phyloP scores from a whole-genome alignment of 2,329 filamentous ascomycete genomes.

The Pestalotiopsis sp. region DNA sequence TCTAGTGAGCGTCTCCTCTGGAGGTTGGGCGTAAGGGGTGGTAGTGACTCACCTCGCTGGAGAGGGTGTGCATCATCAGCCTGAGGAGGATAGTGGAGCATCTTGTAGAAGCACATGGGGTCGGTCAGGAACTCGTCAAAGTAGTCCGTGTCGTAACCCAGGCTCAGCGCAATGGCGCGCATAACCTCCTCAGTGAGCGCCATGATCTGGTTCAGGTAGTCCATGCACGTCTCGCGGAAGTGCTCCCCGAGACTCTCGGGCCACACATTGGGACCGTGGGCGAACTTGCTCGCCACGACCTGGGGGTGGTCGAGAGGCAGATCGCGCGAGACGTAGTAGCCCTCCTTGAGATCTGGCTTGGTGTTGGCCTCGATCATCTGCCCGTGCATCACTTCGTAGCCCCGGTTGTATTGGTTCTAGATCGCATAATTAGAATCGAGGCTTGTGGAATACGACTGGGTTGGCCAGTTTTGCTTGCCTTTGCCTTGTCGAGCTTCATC shows the following conservation, averaged over 20 bases:
- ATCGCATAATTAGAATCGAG: not conserved
- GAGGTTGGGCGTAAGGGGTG: not conserved
- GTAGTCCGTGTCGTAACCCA: not conserved
- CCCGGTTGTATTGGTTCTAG: slow-evolving; percentile 4
- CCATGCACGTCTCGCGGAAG: slow-evolving; percentile 6
- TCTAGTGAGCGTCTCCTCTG: not conserved
- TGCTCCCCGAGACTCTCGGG: slow-evolving; percentile 2
- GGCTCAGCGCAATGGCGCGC: not conserved
- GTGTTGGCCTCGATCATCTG: slow-evolving; percentile 6
- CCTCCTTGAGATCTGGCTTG: slow-evolving; percentile 6
- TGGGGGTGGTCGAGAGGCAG: not conserved
- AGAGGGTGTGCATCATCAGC: not conserved
- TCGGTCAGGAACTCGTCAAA: slow-evolving; percentile 7
- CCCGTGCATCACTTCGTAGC: slow-evolving; percentile 2
- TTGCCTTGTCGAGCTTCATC: slow-evolving; percentile 6
- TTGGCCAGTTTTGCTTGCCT: not conserved
- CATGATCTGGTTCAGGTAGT: not conserved
- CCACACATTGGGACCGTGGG: slow-evolving; percentile 6
- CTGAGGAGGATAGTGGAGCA: slow-evolving; percentile 8
- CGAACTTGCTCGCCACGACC: not conserved
- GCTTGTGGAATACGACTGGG: not conserved
- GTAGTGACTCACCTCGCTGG: not conserved
- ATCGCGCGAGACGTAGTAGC: slow-evolving; percentile 3
- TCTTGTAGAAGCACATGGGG: slow-evolving; percentile 8
- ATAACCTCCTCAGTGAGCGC: not conserved